phyloP scores from a whole-genome alignment of 2,329 filamentous ascomycete species.

The Claviceps africana region DNA sequence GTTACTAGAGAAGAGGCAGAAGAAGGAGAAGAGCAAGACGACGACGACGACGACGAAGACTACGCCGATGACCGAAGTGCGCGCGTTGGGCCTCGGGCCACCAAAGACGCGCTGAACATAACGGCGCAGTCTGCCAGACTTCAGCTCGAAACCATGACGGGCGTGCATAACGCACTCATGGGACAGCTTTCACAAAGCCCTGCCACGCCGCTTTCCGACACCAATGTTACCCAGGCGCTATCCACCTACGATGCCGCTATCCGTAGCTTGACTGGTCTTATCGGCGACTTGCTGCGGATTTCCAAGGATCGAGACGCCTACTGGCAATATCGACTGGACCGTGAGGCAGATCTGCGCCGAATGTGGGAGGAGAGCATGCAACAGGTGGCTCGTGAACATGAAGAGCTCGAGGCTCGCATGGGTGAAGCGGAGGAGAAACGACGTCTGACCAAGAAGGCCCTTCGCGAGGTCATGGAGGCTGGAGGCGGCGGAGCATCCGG shows the following conservation, averaged over 20 bases:
- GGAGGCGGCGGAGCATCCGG: slow-evolving; percentile 20
- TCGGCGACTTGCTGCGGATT: slow-evolving; percentile 81
- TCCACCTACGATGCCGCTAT: slow-evolving; percentile 82
- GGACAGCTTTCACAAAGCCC: slow-evolving; percentile 54
- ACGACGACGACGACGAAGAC: slow-evolving; percentile 57
- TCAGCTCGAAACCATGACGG: slow-evolving; percentile 78
- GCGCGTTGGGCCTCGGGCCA: slow-evolving; percentile 56
- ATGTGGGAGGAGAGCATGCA: slow-evolving; percentile 99
- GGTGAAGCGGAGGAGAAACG: slow-evolving; percentile 84
- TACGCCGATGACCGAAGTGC: slow-evolving; percentile 62
- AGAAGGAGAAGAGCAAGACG: slow-evolving; percentile 30
- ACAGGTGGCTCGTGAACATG: slow-evolving; percentile 85
- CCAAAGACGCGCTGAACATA: slow-evolving; percentile 91
- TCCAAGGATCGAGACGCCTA: slow-evolving; percentile 88
- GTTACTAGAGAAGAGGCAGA: slow-evolving; percentile 18
- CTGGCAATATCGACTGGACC: slow-evolving; percentile 90
- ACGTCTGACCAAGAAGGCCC: slow-evolving; percentile 73
- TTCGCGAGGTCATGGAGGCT: slow-evolving; percentile 68
- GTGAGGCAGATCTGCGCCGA: slow-evolving; percentile 77
- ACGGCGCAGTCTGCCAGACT: slow-evolving; percentile 89
- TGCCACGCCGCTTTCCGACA: slow-evolving; percentile 57
- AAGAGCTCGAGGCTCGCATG: slow-evolving; percentile 74
- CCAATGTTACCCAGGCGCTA: slow-evolving; percentile 62
- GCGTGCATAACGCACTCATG: slow-evolving; percentile 72
- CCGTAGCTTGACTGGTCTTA: slow-evolving; percentile 67